phyloP scores from a whole-genome alignment of 257 asterid species.

The Nicotiana knightiana region DNA sequence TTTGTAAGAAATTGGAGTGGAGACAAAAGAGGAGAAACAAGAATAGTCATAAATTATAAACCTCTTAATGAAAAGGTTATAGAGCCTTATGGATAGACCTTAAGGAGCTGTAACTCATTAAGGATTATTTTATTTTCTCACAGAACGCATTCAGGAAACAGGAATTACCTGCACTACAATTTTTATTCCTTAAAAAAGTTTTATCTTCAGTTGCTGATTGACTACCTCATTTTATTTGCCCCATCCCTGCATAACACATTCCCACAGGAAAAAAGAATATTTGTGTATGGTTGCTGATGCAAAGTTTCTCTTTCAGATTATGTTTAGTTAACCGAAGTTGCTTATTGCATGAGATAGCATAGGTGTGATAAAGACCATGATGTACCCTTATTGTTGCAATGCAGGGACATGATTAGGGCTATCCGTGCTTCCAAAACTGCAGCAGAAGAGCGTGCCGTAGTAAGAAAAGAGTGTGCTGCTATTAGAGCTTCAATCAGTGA shows the following conservation, averaged over 20 bases:
- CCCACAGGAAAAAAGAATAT: not conserved
- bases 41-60: not conserved
- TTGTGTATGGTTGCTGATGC: not conserved
- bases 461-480: constrained; percentile 98
- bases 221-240: not conserved
- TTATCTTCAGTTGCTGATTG: not conserved
- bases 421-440: constrained; percentile 98
- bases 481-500: constrained; percentile 93
- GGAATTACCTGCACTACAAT: not conserved
- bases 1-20: not conserved
- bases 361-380: not conserved
- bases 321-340: not conserved
- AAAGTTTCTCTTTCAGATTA: not conserved
- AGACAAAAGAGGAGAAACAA: not conserved
- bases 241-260: not conserved
- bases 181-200: not conserved
- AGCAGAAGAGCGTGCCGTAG: constrained; percentile 96
- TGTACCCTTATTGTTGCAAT: not conserved
- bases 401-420: constrained; percentile 99
- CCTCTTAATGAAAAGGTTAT: not conserved
- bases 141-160: not conserved
- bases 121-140: not conserved
- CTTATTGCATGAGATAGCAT: not conserved
- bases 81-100: not conserved
- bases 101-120: not conserved